Evolutionary conservation across 176 grass and related monocot species (phyloP).

Genomic region (Cenchrus americanus): DNA sequence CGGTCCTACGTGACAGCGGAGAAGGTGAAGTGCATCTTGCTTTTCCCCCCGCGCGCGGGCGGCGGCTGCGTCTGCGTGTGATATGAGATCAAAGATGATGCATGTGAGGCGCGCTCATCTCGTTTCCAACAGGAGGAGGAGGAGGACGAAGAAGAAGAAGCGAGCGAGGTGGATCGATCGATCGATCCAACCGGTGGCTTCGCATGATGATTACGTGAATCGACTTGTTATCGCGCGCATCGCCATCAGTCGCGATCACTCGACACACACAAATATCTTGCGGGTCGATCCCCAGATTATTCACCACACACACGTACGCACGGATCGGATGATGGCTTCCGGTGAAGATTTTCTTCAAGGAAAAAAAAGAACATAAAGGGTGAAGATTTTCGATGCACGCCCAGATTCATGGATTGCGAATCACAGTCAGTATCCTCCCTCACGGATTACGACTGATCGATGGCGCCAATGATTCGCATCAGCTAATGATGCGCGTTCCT

Average conservation of each 20-base stretch:
- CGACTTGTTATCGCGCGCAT: background rate
- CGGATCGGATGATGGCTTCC: too few species aligned
- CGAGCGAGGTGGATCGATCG: background rate
- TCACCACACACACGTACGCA: background rate
- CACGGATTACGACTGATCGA: background rate
- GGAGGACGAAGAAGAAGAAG: background rate
- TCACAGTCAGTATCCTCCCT: background rate
- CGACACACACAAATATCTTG: slow-evolving; percentile 26
- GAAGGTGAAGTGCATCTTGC: background rate
- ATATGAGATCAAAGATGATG: background rate
- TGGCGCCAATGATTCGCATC: background rate
- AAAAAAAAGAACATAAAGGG: too few species aligned
- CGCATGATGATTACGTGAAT: background rate
- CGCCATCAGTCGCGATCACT: slow-evolving; percentile 38
- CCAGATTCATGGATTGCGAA: background rate
- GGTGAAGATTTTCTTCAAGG: too few species aligned
- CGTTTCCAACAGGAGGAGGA: too few species aligned
- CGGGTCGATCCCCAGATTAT: background rate
- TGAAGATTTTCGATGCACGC: background rate
- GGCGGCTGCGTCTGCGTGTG: too few species aligned
- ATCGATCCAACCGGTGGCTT: background rate
- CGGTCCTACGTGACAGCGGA: background rate
- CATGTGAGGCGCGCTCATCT: background rate
- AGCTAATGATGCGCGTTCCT: background rate
- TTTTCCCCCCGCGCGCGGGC: too few species aligned